Base-by-base conservation (phyloP, 1,284 basidiomycete genomes). In the Cutaneotrichosporon dermatis region DNA sequence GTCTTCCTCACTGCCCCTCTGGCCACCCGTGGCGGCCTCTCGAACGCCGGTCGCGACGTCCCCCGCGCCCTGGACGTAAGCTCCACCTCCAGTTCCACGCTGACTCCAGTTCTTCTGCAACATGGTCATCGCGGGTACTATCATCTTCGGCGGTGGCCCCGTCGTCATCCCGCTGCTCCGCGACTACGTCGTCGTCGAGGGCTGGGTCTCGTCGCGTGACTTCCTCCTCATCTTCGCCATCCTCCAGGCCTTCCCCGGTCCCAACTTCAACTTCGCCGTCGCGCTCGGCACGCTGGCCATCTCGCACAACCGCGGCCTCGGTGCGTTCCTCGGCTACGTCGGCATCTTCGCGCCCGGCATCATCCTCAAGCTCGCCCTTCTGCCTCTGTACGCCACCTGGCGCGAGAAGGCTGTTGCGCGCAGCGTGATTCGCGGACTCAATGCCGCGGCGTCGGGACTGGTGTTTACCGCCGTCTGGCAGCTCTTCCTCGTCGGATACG, bases 71-170 rank as follows among this genome's bases (percentile, higher is more conserved):
- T 81, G 6, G 75, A 79, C 46, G 67, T 69, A 52, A 60, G 67
- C 3, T 39, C 10, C 12, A 5, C 40, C 25, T 34, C 12, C 25
- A 25, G 25, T 25, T 25, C 6, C 33, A 35, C 36, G 45, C 55
- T 51, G 11, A 51, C 45, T 11, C 2, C 53, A 69, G 56, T 78
- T 82, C 63, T 79, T 80, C 66, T 75, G 71, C n/a, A 81, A 80
- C 62, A 76, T 82, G 73, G 64, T 80, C 53, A 68, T 81, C 25
- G 80, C 80, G 1, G 80, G 81, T 7, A 81, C 82, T 8, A 82
- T 84, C 69, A 83, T 84, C 60, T 84, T 85, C 66, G 84, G 84
- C 16, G 84, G 84, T 7, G 84, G 84, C 16, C 84, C 84, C 0
- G 84, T 85, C 6, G 83, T 85, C 39, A 82, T 85, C 60, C 84